Conservation (phyloP, 768 basidiomycete species). For the Mycena alexandri region DNA sequence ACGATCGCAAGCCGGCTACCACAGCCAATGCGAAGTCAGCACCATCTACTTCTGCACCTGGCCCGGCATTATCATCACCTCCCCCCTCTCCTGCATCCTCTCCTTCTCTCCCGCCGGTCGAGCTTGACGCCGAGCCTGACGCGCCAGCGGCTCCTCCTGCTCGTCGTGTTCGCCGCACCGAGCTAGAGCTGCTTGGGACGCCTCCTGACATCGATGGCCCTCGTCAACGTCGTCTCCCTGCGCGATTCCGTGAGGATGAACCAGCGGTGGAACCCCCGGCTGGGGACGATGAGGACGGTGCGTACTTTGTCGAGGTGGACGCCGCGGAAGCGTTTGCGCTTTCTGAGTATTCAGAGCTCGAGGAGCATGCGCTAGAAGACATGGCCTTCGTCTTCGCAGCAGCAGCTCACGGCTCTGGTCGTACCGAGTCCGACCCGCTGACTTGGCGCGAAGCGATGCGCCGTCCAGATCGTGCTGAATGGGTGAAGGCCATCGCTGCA, state of each 20-base stretch:
- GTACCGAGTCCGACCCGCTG: slow-evolving; percentile 31
- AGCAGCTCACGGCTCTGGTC: not conserved
- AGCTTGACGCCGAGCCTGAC: not conserved
- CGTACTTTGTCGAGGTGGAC: slow-evolving; percentile 14
- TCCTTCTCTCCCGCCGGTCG: not conserved
- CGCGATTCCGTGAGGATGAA: not conserved
- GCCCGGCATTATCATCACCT: too few relatives aligned
- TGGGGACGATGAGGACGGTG: slow-evolving; percentile 4
- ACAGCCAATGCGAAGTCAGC: not conserved
- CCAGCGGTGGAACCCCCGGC: not conserved
- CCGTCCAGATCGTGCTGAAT: slow-evolving; percentile 33
- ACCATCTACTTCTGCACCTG: not conserved
- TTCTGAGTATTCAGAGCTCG: slow-evolving; percentile 9
- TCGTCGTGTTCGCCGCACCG: slow-evolving; percentile 11
- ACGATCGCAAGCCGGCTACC: not conserved
- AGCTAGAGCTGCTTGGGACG: slow-evolving; percentile 16
- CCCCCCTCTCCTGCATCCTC: not conserved
- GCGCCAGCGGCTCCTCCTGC: slow-evolving; percentile 4
- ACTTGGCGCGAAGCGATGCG: slow-evolving; percentile 39
- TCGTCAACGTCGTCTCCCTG: slow-evolving; percentile 1
- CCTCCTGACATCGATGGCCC: slow-evolving; percentile 21
- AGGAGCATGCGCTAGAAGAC: slow-evolving; percentile 10
- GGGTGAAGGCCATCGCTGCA: slow-evolving; percentile 40
- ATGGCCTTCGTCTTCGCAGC: slow-evolving; percentile 24
- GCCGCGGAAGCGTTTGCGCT: slow-evolving; percentile 12